Evolutionary conservation across 2,329 filamentous ascomycete species (phyloP).

Genomic region (Microcyclospora tardicrescens): DNA sequence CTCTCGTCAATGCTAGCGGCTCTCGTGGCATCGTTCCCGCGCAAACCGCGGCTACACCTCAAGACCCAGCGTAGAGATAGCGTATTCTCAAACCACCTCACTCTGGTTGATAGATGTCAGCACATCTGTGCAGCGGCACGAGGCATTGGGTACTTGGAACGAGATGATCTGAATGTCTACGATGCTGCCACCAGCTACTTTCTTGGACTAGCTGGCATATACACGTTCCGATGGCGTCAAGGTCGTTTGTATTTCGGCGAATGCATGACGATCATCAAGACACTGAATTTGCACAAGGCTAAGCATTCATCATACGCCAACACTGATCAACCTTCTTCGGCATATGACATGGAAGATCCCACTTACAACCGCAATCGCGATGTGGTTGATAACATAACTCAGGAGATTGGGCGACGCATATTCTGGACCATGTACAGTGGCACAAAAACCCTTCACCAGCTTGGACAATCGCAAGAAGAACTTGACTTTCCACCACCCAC

Average conservation of each 20-base stretch:
- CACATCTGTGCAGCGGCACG: constrained; percentile 55
- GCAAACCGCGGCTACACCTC: constrained; percentile 56
- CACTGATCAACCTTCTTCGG: constrained; percentile 23
- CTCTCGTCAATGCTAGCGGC: constrained; percentile 61
- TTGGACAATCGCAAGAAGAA: constrained; percentile 59
- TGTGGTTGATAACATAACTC: constrained; percentile 33
- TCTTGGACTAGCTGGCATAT: constrained; percentile 51
- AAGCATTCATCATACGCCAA: constrained; percentile 31
- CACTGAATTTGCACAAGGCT: constrained; percentile 51
- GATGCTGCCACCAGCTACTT: constrained; percentile 67
- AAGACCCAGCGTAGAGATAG: constrained; percentile 52
- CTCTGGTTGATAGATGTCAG: constrained; percentile 58
- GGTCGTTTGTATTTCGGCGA: constrained; percentile 62
- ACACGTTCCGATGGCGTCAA: constrained; percentile 55
- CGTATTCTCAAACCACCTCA: constrained; percentile 54
- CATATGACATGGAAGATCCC: constrained; percentile 25
- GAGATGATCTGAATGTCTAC: constrained; percentile 42
- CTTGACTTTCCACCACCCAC: constrained; percentile 66
- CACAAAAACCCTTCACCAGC: constrained; percentile 58
- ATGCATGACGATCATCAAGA: constrained; percentile 53
- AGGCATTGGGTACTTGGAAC: constrained; percentile 45
- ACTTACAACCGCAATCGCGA: constrained; percentile 26
- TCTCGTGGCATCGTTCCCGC: constrained; percentile 64
- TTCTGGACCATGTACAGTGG: constrained; percentile 76
- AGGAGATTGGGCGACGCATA: constrained; percentile 46